A percentile compares a stretch with the other conserved stretches of the same genome.
Evolutionary conservation across 2,329 filamentous ascomycete genomes (phyloP).

Genomic region (Exophiala xenobiotica): DNA sequence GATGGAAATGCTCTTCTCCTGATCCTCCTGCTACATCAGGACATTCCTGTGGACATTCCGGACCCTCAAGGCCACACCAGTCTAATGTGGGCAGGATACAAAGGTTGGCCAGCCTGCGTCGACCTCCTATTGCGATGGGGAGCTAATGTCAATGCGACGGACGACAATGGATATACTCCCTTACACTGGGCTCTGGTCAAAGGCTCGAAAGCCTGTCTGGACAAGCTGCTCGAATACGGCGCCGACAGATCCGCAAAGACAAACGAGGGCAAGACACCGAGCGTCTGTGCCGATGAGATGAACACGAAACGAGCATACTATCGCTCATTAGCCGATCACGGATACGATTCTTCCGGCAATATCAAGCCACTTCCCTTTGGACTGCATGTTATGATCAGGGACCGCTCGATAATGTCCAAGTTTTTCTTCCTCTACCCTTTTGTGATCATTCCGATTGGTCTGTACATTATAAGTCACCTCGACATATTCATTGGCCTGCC

Average conservation of each 20-base stretch:
- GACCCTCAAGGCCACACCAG: constrained; percentile 90
- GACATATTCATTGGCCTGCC: constrained; percentile 76
- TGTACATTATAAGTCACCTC: constrained; percentile 71
- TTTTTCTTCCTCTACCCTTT: constrained; percentile 92
- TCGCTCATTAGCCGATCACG: constrained; percentile 76
- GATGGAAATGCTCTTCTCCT: constrained; percentile 93
- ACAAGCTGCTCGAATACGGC: constrained; percentile 94
- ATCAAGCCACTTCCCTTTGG: constrained; percentile 69
- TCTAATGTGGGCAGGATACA: constrained; percentile 99
- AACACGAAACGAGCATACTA: constrained; percentile 82
- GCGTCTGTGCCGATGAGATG: constrained; percentile 82
- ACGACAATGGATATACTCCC: constrained; percentile 91
- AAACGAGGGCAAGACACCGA: constrained; percentile 83
- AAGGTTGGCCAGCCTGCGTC: constrained; percentile 88
- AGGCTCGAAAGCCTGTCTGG: constrained; percentile 81
- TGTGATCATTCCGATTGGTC: constrained; percentile 66
- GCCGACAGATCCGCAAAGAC: constrained; percentile 91
- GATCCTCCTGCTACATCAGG: constrained; percentile 86
- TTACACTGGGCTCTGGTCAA: constrained; percentile 97
- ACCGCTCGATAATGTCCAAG: constrained; percentile 72
- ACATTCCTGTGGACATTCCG: constrained; percentile 87
- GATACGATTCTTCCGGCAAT: constrained; percentile 77
- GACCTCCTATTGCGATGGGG: constrained; percentile 93
- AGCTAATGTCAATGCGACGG: constrained; percentile 83
- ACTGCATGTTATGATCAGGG: constrained; percentile 70